Evolutionary conservation across 345 rosid genomes (phyloP), one percentile per base, ranked within the genome.

Genomic region (Erucastrum elatum): DNA sequence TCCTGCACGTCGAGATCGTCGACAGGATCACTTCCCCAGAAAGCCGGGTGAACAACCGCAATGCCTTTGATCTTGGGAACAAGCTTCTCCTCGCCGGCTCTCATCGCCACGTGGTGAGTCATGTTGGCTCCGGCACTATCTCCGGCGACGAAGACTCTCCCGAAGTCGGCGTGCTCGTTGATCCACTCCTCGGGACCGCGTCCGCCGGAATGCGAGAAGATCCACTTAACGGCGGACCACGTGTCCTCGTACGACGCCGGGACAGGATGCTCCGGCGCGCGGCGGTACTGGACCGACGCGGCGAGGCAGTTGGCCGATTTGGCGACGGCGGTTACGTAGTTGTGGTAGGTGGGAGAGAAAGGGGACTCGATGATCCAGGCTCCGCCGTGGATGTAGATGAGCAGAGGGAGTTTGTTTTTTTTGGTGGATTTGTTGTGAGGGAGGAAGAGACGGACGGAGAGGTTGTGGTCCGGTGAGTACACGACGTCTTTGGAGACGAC

Each of bases 301-400:
- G 82, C 86, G 17, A 83, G 39, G 26, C 83, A 74, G 12, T 72
- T 82, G 26, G 90, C 88, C 39, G 80, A 82, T 6, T 81, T 79
- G 0, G 77, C 86, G 0, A 86, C 34, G 1, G 74, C 68, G 11
- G 68, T 75, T 0, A 85, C 4, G 79, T 70, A 84, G 33, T 29
- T 76, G 41, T 82, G 84, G 85, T 83, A 82, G 1, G 60, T 72
- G 4, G 59, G 34, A 1, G 75, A 71, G 83, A 84, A 86, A 0
- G 93, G 84, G 0, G 90, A 84, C 2, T 82, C 82, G 71, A 84
- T 9, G 72, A 85, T 81, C 74, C 86, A 89, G 31, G 72, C 89
- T 6, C 91, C 90, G 8, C 90, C 91, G 58, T 84, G 89, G 77
- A 90, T 85, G 83, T 85, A 87, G 68, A 88, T 77, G 0, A 88